Conservation (phyloP, 108 stramenopile species). For the Pseudonitzschia pungens region DNA sequence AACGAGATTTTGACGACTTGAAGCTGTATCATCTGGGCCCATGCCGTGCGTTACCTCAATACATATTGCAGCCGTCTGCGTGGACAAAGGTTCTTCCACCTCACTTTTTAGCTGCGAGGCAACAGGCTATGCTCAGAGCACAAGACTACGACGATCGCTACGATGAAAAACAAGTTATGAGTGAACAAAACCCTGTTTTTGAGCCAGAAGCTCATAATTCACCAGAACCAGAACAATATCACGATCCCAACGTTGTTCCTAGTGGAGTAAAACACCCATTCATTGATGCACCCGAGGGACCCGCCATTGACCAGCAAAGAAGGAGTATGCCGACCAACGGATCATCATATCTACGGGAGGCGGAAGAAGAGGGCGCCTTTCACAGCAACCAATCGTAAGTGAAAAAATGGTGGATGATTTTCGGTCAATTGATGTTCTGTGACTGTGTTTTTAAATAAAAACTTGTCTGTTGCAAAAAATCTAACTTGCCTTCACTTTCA, state of each 20-base stretch:
- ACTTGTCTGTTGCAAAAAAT: background rate
- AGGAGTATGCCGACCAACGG: background rate
- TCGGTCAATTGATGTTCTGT: background rate
- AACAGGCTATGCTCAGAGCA: constrained; percentile 67
- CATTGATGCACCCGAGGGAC: background rate
- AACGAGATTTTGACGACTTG: constrained; percentile 83
- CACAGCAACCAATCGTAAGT: constrained; percentile 33
- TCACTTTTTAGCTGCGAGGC: constrained; percentile 68
- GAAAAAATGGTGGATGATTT: background rate
- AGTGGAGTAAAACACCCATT: background rate
- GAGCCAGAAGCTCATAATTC: background rate
- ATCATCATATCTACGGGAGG: constrained; percentile 22
- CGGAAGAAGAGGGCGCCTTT: constrained; percentile 46
- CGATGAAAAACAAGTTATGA: constrained; percentile 8
- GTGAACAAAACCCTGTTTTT: background rate
- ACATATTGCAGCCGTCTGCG: constrained; percentile 74
- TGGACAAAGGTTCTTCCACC: constrained; percentile 86
- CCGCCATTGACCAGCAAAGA: background rate
- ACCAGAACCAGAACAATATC: background rate
- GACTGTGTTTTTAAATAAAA: background rate
- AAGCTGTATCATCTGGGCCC: constrained; percentile 87
- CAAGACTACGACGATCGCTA: constrained; percentile 42
- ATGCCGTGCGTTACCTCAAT: constrained; percentile 80
- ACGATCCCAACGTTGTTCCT: background rate
- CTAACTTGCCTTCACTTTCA: background rate